Base-by-base conservation (phyloP, 2,329 filamentous ascomycete species). In the Fonsecaea pugnacius region DNA sequence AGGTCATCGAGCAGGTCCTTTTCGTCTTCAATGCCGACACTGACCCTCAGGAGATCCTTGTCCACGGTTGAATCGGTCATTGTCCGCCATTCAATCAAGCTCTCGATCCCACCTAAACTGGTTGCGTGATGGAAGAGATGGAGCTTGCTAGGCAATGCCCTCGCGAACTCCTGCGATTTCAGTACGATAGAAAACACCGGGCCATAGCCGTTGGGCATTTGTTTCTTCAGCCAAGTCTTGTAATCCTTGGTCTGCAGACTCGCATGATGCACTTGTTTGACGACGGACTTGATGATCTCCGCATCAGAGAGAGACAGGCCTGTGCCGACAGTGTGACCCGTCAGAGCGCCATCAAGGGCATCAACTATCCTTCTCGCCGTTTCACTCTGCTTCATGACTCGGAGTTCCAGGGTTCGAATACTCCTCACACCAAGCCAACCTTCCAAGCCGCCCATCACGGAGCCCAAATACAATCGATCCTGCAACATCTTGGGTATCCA, bases 61-160 rank as follows among this genome's bases (percentile, higher is more conserved):
- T 96, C 91, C 43, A 96, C 88, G 1, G 76, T 82, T 2, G 78
- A 72, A 80, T 99, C 95, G 64, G 88, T 89, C 91, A 99, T 95
- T 54, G 90, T 86, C 64, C 95, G 84, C 95, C 95, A 99, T 84
- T 99, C 95, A 71, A 99, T 93, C 80, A 98, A 78, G 73, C 91
- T 95, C 84, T 98, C 95, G 9, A 98, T 92, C 4, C 95, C 94
- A 2, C 95, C 95, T 32, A 98, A 78, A 76, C 91, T 96, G 2
- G 95, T 99, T 5, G 95, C 95, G 77, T 99, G 95, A 72, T 96
- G 91, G 80, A 98, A 98, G 51, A 96, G 83, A 2, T 82, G 75
- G 75, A 98, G 78, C 76, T 91, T 90, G 73, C 89, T 90, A 3
- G 95, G 95, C 68, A 99, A 78, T 33, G 80, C 77, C 69, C 83